Base-by-base conservation (phyloP, 495 filamentous ascomycete species). In the Aspergillus indologenus region DNA sequence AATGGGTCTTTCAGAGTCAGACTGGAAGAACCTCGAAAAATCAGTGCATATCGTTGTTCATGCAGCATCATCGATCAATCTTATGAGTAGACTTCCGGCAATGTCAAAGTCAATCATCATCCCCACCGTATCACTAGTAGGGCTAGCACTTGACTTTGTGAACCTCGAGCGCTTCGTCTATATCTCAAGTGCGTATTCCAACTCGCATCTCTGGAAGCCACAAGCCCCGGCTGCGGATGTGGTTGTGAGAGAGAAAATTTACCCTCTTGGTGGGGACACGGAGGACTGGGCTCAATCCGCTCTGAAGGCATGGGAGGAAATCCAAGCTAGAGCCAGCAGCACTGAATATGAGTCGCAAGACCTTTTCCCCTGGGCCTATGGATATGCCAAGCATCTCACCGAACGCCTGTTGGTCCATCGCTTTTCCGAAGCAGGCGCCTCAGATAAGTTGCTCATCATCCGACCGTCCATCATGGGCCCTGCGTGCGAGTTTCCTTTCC, bases 1-100 rank as follows among this genome's bases (percentile, higher is more conserved):
- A 5, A n/a, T 62, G 14, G 63, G 57, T 0, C 4, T 61, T 3
- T 3, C 42, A 2, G 19, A 29, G 12, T 8, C 29, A 5, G 24
- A 44, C 2, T 5, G 48, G 22, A 9, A 57, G 0, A 23, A 22
- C 0, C 23, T 65, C 2, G 45, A 17, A n/a, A 24, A 51, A 8
- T 4, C n/a, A 14, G 53, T 60, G 15, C 21, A 61, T 12, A 60
- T 68, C 9, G 56, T 66, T 7, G 62, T 71, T n/a, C 68, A 71
- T 46, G 57, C 56, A 0, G 63, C 65, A 0, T 68, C 61, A 5
- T 65, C 65, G 1, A 68, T 68, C 45, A 71, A 65, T 31, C 52
- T 71, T 2, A 23, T 21, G 2, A 31, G 52, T 5, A 43, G 57
- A 4, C 52, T 66, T 5, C 5, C 19, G 1, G 26, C 44, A 7